These are phyloP conservation scores for Fusarium xyrophilum DNA, from an alignment of 2,329 filamentous ascomycete species.

Conservation along the genomic window DNA sequence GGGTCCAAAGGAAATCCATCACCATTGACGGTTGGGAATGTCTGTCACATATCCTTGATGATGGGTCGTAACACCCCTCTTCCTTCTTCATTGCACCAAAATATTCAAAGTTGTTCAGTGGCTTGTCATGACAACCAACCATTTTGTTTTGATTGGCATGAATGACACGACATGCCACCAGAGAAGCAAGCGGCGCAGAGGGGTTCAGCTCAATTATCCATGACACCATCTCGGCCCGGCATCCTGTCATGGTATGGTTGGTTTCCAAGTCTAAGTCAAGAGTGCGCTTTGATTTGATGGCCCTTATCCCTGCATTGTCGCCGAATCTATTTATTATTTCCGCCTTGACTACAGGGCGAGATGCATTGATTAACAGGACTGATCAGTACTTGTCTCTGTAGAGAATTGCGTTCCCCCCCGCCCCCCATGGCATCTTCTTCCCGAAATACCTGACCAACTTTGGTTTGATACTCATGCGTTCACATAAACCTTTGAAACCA, in stretches of 20 bases:
- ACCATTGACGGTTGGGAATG: slow-evolving; percentile 6
- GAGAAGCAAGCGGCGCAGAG: background rate
- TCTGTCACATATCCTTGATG: background rate
- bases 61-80: background rate
- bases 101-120: slow-evolving; percentile 33
- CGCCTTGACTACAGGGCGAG: background rate
- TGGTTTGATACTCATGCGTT: background rate
- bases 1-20: slow-evolving; percentile 10
- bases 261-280: slow-evolving; percentile 11
- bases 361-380: background rate
- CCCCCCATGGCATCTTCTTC: background rate
- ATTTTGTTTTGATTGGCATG: background rate
- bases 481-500: background rate
- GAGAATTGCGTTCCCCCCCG: too few relatives aligned
- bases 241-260: slow-evolving; percentile 30
- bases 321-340: background rate
- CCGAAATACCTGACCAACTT: background rate
- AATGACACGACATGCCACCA: slow-evolving; percentile 20
- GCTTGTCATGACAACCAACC: slow-evolving; percentile 24
- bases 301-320: slow-evolving; percentile 32
- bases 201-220: slow-evolving; percentile 13
- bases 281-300: slow-evolving; percentile 22
- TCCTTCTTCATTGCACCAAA: background rate
- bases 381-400: background rate
- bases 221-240: slow-evolving; percentile 33